These are phyloP conservation scores for Pontederia crassipes DNA, from an alignment of 176 grass and related monocot genomes.

Conservation along the genomic window DNA sequence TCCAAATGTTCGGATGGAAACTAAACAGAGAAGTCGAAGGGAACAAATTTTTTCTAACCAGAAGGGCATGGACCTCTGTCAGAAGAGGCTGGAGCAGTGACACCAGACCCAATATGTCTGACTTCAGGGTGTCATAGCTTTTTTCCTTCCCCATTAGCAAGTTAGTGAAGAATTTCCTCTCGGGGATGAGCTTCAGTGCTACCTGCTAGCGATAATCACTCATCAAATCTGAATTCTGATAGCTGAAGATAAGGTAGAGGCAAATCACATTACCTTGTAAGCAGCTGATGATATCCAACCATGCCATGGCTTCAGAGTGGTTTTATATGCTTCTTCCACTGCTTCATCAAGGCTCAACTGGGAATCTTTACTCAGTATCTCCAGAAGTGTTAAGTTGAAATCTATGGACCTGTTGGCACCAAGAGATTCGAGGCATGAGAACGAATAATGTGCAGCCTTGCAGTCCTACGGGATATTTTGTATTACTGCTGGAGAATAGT, in stretches of 20 bases:
- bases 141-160: conserved; percentile 30
- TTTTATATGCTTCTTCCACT: conserved; percentile 47
- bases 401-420: conserved; percentile 62
- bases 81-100: conserved; percentile 49
- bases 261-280: conserved; percentile 45
- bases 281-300: conserved; percentile 92
- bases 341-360: conserved; percentile 40
- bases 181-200: conserved; percentile 66
- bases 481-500: too few relatives aligned
- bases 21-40: not conserved
- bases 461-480: too few relatives aligned
- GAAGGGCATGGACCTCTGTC: conserved; percentile 39
- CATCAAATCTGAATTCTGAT: not conserved
- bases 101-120: conserved; percentile 31
- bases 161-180: conserved; percentile 38
- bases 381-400: conserved; percentile 49
- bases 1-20: not conserved
- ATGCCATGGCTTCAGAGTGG: conserved; percentile 62
- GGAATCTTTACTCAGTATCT: conserved; percentile 40
- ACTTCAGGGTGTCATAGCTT: conserved; percentile 19
- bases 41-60: conserved; percentile 29
- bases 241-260: not conserved
- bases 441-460: not conserved
- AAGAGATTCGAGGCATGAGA: conserved; percentile 4
- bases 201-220: conserved; percentile 29